Percentiles rank a stretch among this genome's conserved stretches.
Evolutionary conservation across 2,329 filamentous ascomycete genomes (phyloP).

Genomic region (Paecilomyces sp.): DNA sequence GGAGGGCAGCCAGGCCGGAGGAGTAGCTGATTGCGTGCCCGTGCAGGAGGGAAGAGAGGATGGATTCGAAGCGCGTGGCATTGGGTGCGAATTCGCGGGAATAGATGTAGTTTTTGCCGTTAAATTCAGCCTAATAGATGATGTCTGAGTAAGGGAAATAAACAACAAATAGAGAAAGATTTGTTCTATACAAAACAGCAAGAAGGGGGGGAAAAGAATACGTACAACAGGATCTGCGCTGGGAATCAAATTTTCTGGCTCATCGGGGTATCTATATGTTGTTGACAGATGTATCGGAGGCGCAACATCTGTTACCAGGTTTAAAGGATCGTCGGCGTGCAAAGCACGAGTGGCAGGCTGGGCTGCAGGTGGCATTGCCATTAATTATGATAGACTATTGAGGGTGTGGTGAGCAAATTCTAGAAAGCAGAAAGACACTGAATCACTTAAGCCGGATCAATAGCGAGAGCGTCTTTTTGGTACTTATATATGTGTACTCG

Average conservation of each 20-base stretch:
- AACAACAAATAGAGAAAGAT: background rate
- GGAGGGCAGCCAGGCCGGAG: constrained; percentile 81
- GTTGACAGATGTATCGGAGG: constrained; percentile 70
- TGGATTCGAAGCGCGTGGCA: constrained; percentile 73
- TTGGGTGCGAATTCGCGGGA: constrained; percentile 74
- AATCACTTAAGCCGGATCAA: too few species aligned
- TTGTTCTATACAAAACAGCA: background rate
- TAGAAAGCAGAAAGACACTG: too few species aligned
- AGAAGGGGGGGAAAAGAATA: constrained; percentile 4
- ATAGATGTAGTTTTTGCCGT: constrained; percentile 56
- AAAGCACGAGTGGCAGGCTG: background rate
- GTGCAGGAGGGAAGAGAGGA: constrained; percentile 66
- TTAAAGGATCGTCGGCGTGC: background rate
- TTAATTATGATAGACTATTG: background rate
- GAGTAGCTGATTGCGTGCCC: constrained; percentile 66
- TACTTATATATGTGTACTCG: background rate
- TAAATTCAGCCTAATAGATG: background rate
- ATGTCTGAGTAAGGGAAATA: background rate
- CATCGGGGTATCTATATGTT: constrained; percentile 65
- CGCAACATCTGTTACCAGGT: background rate
- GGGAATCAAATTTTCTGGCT: constrained; percentile 55
- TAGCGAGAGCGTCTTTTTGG: background rate
- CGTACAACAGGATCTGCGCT: constrained; percentile 46
- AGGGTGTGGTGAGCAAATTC: too few species aligned
- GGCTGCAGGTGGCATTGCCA: background rate